These are phyloP conservation scores for Candida peoriensis DNA, from an alignment of 805 yeast genomes.

Conservation along the genomic window DNA sequence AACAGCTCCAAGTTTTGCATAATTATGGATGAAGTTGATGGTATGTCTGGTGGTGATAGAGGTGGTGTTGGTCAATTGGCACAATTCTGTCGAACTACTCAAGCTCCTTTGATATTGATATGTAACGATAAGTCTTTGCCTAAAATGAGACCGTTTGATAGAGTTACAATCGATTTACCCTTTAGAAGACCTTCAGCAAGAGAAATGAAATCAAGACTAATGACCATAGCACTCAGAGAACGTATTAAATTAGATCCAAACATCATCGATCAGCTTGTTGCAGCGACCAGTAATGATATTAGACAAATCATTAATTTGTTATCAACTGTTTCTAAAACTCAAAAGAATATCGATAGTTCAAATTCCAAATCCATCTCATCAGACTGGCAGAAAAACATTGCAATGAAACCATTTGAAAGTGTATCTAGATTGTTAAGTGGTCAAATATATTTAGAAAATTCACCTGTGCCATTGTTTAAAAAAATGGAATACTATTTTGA, in stretches of 20 bases:
- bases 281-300: conserved; percentile 84
- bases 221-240: conserved; percentile 89
- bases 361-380: conserved; percentile 57
- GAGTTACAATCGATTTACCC: conserved; percentile 70
- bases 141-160: conserved; percentile 94
- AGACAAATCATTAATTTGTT: conserved; percentile 89
- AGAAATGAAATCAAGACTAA: conserved; percentile 74
- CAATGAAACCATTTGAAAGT: conserved; percentile 89
- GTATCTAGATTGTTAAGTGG: conserved; percentile 62
- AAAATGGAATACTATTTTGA: conserved; percentile 87
- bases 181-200: conserved; percentile 86
- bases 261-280: conserved; percentile 77
- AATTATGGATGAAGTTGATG: conserved; percentile 98
- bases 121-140: conserved; percentile 92
- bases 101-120: conserved; percentile 85
- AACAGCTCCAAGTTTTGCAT: conserved; percentile 64
- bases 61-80: conserved; percentile 98
- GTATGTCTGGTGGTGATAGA: conserved; percentile 98
- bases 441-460: conserved; percentile 47
- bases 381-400: conserved; percentile 86
- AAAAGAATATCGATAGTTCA: conserved; percentile 54
- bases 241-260: conserved; percentile 73
- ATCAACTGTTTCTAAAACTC: conserved; percentile 77
- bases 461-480: conserved; percentile 61
- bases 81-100: conserved; percentile 75